Evolutionary conservation across 176 grass and related monocot genomes (phyloP), one percentile per base, ranked within the genome.

Genomic region (Cenchrus americanus): DNA sequence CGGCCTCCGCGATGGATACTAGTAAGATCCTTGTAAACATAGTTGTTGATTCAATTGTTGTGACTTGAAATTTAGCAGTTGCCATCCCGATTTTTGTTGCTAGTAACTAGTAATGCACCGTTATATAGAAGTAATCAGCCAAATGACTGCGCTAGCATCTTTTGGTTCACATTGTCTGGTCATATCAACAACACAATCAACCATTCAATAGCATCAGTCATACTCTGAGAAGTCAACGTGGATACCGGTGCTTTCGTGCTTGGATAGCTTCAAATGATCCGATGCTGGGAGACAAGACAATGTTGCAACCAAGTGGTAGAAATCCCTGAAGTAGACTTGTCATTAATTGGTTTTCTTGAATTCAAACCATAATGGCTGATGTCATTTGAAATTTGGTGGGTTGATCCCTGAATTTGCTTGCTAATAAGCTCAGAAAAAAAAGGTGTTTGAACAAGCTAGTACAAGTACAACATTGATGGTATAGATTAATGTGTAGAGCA

Each of bases 1-100:
- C 10, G 92, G 92, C 26, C 87, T 94, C 80, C 85, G 89, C 40
- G 92, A 94, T 73, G 92, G 92, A 71, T 94, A 94, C 89, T 94
- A 94, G 92, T 94, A 91, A 91, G 86, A 82, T 34, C 63, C 71
- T 26, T 75, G 7, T 6, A 40, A 62, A 23, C 26, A 21, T 21
- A 54, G 18, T 30, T 75, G 5, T 62, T 62, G 53, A 62, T 71
- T 71, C 21, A 41, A 13, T 40, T 48, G 55, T 15, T 49, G 83
- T 6, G 37, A 55, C 34, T 24, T 3, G 49, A 37, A 37, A 37
- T 30, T 47, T 17, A 30, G 11, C 10, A 40, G 54, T 14, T 37
- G 63, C 19, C 46, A 43, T 37, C 40, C 44, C 6, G 13, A 40
- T 50, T 69, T 62, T 77, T 13, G 18, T 71, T 7, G 7, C 26